These are phyloP conservation scores for bread wheat (Triticum aestivum) DNA, from an alignment of 176 grass and related monocot genomes.

Conservation along the genomic window DNA sequence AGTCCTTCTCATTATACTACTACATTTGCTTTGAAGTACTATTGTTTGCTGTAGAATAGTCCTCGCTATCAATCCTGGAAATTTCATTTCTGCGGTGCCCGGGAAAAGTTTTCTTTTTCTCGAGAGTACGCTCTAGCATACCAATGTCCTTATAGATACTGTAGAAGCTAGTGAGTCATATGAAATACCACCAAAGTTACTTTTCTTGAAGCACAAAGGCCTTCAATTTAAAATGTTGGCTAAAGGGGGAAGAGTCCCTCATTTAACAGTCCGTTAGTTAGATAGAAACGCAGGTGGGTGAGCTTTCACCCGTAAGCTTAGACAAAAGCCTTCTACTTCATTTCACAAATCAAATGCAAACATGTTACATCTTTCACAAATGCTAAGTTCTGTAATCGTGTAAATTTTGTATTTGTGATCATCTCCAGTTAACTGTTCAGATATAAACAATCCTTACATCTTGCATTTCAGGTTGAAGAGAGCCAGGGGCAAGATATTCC, in stretches of 20 bases:
- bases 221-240: no score
- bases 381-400: not conserved
- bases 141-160: not conserved
- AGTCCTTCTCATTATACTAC: not conserved
- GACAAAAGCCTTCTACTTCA: not conserved
- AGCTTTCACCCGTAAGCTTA: no score
- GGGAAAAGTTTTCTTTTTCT: no score
- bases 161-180: not conserved
- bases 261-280: no score
- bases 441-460: not conserved
- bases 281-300: no score
- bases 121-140: no score
- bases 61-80: not conserved
- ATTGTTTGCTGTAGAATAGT: not conserved
- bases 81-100: not conserved
- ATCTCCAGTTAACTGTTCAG: not conserved
- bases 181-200: not conserved
- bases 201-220: no score
- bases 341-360: not conserved
- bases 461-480: constrained; percentile 26
- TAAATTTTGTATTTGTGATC: not conserved
- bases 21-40: not conserved
- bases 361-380: not conserved
- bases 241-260: no score
- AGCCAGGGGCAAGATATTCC: not conserved